phyloP scores from a whole-genome alignment of 2,329 filamentous ascomycete species.

The Dothistroma pini region DNA sequence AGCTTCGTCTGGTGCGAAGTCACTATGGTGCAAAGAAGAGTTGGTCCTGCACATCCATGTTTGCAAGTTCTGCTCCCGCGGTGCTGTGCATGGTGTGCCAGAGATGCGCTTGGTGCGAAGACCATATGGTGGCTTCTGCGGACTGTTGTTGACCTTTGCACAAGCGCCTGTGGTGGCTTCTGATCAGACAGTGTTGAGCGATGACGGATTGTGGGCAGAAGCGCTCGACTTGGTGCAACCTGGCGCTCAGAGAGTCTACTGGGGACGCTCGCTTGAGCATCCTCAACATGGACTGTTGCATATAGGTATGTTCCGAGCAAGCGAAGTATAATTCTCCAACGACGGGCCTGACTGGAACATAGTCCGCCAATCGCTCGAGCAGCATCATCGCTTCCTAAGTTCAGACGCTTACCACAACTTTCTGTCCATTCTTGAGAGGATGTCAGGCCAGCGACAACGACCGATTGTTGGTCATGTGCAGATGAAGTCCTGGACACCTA shows the following conservation, averaged over 20 bases:
- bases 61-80: constrained; percentile 52
- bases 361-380: constrained; percentile 10
- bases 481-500: constrained; percentile 12
- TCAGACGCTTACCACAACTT: constrained; percentile 7
- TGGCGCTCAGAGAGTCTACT: constrained; percentile 12
- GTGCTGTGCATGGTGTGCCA: constrained; percentile 56
- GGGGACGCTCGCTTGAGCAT: constrained; percentile 12
- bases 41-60: constrained; percentile 55
- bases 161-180: constrained; percentile 71
- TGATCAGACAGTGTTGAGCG: constrained; percentile 36
- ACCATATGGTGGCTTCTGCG: constrained; percentile 71
- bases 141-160: constrained; percentile 71
- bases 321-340: neutral
- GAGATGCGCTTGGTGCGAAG: constrained; percentile 70
- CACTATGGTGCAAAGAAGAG: constrained; percentile 28
- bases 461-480: constrained; percentile 9
- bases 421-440: constrained; percentile 1
- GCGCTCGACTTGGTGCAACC: constrained; percentile 5
- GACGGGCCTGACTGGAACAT: neutral
- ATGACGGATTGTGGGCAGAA: constrained; percentile 7
- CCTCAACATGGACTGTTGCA: constrained; percentile 14
- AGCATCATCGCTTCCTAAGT: constrained; percentile 11
- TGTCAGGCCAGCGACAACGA: neutral
- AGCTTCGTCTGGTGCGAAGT: constrained; percentile 9
- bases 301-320: constrained; percentile 7